Evolutionary conservation across 2,329 filamentous ascomycete species (phyloP).

Genomic region (Colletotrichum gloeosporioides): DNA sequence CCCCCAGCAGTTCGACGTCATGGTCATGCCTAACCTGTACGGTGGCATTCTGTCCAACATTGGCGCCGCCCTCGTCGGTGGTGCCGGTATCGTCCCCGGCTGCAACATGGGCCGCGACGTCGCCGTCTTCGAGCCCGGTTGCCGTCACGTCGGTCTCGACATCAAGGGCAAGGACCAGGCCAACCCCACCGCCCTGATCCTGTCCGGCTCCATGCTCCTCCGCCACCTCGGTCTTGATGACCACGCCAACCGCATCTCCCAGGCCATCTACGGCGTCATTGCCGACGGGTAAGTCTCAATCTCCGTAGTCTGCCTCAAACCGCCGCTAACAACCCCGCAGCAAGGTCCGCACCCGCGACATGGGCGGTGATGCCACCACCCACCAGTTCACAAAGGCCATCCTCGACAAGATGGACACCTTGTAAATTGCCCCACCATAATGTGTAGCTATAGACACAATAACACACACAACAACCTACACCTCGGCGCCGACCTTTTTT

Average conservation of each 20-base stretch:
- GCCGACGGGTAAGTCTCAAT: slow-evolving; percentile 77
- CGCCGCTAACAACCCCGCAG: slow-evolving; percentile 59
- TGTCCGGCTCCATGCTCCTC: slow-evolving; percentile 96
- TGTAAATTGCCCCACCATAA: slow-evolving; percentile 49
- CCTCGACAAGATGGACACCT: slow-evolving; percentile 90
- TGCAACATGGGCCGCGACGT: slow-evolving; percentile 99
- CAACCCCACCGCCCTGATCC: slow-evolving; percentile 94
- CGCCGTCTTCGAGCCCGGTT: slow-evolving; percentile 97
- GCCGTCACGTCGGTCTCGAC: slow-evolving; percentile 98
- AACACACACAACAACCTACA: background rate
- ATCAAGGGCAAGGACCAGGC: slow-evolving; percentile 99
- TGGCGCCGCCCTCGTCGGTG: slow-evolving; percentile 94
- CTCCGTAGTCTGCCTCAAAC: background rate
- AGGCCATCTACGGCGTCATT: slow-evolving; percentile 79
- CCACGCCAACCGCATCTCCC: slow-evolving; percentile 97
- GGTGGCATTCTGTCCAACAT: slow-evolving; percentile 99
- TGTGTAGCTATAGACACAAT: slow-evolving; percentile 8
- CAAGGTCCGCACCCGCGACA: slow-evolving; percentile 88
- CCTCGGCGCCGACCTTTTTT: background rate
- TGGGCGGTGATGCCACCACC: slow-evolving; percentile 90
- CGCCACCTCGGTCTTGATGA: slow-evolving; percentile 97
- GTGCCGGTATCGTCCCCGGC: slow-evolving; percentile 94
- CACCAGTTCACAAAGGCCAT: slow-evolving; percentile 96
- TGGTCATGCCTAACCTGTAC: slow-evolving; percentile 99
- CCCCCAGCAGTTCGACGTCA: slow-evolving; percentile 98